These are phyloP conservation scores for Lasiosphaeris hirsuta DNA, from an alignment of 495 filamentous ascomycete species.

Conservation along the genomic window DNA sequence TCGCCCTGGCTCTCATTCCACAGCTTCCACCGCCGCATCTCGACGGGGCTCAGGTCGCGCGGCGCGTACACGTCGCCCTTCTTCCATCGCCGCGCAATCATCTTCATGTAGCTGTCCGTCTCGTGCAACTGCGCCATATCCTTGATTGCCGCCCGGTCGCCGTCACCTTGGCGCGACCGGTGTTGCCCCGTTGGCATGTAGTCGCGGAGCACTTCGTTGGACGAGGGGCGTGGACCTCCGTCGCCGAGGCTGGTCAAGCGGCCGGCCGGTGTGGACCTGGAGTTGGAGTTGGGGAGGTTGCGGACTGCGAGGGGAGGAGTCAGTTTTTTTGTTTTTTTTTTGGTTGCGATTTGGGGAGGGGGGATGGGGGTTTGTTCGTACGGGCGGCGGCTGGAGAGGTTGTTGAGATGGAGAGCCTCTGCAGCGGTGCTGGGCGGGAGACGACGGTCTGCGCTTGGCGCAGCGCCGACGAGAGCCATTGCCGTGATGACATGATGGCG, in stretches of 20 bases:
- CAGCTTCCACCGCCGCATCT: conserved; percentile 64
- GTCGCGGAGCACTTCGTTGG: conserved; percentile 18
- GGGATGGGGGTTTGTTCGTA: not conserved
- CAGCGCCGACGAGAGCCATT: conserved; percentile 15
- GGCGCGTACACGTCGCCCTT: conserved; percentile 85
- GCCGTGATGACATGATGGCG: conserved; percentile 12
- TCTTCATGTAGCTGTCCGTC: conserved; percentile 35
- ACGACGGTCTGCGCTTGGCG: conserved; percentile 11
- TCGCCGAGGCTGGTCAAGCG: conserved; percentile 2
- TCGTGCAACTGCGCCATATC: conserved; percentile 11
- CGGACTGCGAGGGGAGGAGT: not conserved
- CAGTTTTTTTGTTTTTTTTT: too few relatives aligned
- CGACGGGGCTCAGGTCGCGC: conserved; percentile 71
- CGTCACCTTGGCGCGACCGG: not conserved
- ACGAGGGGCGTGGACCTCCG: conserved; percentile 15
- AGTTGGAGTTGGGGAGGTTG: not conserved
- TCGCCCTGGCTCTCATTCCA: conserved; percentile 51
- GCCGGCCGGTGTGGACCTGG: not conserved
- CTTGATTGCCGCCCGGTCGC: conserved; percentile 7
- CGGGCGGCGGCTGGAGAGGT: conserved; percentile 8
- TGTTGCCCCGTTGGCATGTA: not conserved
- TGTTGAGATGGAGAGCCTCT: conserved; percentile 15
- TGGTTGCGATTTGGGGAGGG: not conserved
- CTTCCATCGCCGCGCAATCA: conserved; percentile 58
- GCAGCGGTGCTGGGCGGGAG: conserved; percentile 11